These are phyloP conservation scores for Psilocybe subaeruginosa DNA, from an alignment of 768 basidiomycete species.

Conservation along the genomic window DNA sequence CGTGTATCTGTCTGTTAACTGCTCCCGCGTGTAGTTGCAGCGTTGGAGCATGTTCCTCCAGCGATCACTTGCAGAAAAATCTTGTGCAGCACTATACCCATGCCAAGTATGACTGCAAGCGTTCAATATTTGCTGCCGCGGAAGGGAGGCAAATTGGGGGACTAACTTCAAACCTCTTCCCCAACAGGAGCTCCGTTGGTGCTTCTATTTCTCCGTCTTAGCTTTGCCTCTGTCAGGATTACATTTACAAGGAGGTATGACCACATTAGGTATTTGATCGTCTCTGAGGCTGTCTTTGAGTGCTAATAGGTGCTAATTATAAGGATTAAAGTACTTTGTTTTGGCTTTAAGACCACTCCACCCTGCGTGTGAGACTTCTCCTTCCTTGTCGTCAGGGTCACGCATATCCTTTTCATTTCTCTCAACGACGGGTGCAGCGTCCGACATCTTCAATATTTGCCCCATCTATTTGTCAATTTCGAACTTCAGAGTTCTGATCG, in stretches of 20 bases:
- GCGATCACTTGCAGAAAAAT: not conserved
- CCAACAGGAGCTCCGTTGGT: slow-evolving; percentile 9
- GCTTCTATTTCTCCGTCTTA: not conserved
- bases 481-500: slow-evolving; percentile 4
- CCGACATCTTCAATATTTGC: not conserved
- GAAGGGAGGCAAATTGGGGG: not conserved
- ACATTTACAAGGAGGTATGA: slow-evolving; percentile 7
- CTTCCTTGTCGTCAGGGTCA: not conserved
- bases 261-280: slow-evolving; percentile 1
- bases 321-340: not conserved
- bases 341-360: not conserved
- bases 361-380: not conserved
- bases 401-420: not conserved
- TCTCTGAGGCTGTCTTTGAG: not conserved
- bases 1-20: slow-evolving; percentile 12
- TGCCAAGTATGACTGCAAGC: not conserved
- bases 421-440: not conserved
- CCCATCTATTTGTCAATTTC: slow-evolving; percentile 1
- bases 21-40: slow-evolving; percentile 9
- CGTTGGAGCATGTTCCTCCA: not conserved
- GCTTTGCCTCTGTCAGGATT: not conserved
- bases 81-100: not conserved
- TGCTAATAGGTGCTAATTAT: not conserved
- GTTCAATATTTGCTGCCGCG: not conserved
- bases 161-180: not conserved